Evolutionary conservation across 2,329 filamentous ascomycete species (phyloP).

Genomic region (Macroventuria anomochaeta): DNA sequence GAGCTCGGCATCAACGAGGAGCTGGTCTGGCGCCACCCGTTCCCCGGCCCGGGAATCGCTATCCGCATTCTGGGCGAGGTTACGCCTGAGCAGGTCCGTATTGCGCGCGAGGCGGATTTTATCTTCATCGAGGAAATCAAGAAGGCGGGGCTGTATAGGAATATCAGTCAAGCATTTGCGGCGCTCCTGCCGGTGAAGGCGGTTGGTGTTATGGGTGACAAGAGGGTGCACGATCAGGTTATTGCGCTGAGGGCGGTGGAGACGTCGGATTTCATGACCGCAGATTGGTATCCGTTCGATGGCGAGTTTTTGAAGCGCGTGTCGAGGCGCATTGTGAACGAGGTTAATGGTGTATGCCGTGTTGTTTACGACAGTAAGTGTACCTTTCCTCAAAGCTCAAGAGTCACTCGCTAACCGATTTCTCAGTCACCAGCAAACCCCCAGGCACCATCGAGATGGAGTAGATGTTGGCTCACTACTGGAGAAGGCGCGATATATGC

Average conservation of each 20-base stretch:
- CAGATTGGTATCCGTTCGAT: conserved; percentile 71
- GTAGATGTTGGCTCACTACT: conserved; percentile 55
- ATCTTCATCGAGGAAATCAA: conserved; percentile 81
- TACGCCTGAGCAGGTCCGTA: conserved; percentile 77
- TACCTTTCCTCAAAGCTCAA: not conserved
- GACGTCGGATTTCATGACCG: conserved; percentile 76
- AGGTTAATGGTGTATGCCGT: conserved; percentile 74
- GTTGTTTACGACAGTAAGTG: conserved; percentile 72
- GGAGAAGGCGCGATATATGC: no score
- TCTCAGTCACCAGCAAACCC: conserved; percentile 67
- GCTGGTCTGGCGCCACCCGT: conserved; percentile 80
- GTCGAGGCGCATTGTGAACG: conserved; percentile 73
- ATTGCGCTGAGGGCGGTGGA: conserved; percentile 68
- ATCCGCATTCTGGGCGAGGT: conserved; percentile 86
- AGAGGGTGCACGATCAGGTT: conserved; percentile 69
- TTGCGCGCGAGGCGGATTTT: conserved; percentile 76
- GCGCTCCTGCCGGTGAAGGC: conserved; percentile 70
- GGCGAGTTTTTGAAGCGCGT: conserved; percentile 70
- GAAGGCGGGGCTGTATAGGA: conserved; percentile 72
- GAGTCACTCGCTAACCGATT: conserved; percentile 17
- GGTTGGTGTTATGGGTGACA: conserved; percentile 74
- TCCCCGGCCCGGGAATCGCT: conserved; percentile 76
- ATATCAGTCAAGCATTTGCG: conserved; percentile 74
- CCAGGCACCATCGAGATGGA: conserved; percentile 78
- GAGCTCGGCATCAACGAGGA: conserved; percentile 74